Evolutionary conservation across 78 protist genomes (phyloP).

Genomic region (Dictyostelium brefeldianum): DNA sequence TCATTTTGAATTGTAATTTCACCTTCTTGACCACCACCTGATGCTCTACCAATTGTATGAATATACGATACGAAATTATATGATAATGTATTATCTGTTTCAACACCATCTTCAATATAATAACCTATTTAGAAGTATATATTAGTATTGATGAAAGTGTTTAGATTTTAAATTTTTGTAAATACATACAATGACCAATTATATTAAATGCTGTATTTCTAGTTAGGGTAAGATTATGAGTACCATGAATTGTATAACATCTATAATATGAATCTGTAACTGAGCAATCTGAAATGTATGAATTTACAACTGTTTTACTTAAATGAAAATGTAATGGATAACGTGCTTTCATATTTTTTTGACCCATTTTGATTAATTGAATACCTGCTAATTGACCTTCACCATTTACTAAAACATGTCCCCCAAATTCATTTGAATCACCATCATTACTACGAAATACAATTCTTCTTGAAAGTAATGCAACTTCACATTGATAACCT

Average conservation of each 20-base stretch:
- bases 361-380: constrained; percentile 85
- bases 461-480: constrained; percentile 57
- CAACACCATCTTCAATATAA: constrained; percentile 90
- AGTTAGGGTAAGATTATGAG: constrained; percentile 41
- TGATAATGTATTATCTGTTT: constrained; percentile 71
- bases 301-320: constrained; percentile 11
- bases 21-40: constrained; percentile 71
- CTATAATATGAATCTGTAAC: constrained; percentile 49
- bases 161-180: no score
- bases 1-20: constrained; percentile 21
- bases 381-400: constrained; percentile 80
- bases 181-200: constrained; percentile 75
- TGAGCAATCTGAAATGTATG: constrained; percentile 61
- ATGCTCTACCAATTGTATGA: constrained; percentile 65
- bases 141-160: no score
- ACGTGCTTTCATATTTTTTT: constrained; percentile 62
- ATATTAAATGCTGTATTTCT: constrained; percentile 81
- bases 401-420: constrained; percentile 46
- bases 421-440: constrained; percentile 25
- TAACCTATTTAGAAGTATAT: neutral
- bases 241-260: constrained; percentile 85
- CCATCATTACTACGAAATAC: constrained; percentile 21
- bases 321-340: constrained; percentile 88
- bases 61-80: constrained; percentile 83
- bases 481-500: constrained; percentile 90